phyloP scores from a whole-genome alignment of 208 protist species.

The Leishmania lainsoni region DNA sequence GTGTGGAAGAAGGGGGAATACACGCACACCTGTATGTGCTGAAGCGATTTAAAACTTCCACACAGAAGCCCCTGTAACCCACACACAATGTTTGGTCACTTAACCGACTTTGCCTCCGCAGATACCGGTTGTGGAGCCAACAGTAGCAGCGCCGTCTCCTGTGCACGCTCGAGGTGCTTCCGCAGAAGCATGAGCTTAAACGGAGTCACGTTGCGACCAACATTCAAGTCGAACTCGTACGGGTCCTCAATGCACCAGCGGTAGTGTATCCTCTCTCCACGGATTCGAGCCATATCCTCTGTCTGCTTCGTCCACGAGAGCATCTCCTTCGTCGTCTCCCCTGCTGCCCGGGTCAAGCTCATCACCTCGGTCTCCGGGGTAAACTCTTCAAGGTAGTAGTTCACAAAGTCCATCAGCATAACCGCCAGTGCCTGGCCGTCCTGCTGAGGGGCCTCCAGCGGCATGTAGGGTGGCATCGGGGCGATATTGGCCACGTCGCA shows the following conservation, averaged over 20 bases:
- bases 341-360: conserved; percentile 50
- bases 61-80: background rate
- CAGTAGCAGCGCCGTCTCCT: conserved; percentile 63
- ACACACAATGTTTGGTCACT: background rate
- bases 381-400: conserved; percentile 84
- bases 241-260: conserved; percentile 93
- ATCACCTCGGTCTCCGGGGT: conserved; percentile 65
- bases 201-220: conserved; percentile 85
- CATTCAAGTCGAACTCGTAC: conserved; percentile 89
- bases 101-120: background rate
- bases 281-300: conserved; percentile 78
- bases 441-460: conserved; percentile 21
- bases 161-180: conserved; percentile 71
- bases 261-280: conserved; percentile 80
- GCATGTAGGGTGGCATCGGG: conserved; percentile 32
- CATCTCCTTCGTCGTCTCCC: conserved; percentile 58
- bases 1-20: background rate
- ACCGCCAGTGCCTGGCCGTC: conserved; percentile 54
- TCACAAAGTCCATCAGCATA: conserved; percentile 72
- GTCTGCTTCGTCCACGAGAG: conserved; percentile 79
- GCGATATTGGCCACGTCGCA: conserved; percentile 56
- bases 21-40: background rate
- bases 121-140: conserved; percentile 3
- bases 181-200: conserved; percentile 81
- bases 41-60: background rate